These are phyloP conservation scores for Solanum hybrid DNA, from an alignment of 305 asterid species.

Conservation along the genomic window DNA sequence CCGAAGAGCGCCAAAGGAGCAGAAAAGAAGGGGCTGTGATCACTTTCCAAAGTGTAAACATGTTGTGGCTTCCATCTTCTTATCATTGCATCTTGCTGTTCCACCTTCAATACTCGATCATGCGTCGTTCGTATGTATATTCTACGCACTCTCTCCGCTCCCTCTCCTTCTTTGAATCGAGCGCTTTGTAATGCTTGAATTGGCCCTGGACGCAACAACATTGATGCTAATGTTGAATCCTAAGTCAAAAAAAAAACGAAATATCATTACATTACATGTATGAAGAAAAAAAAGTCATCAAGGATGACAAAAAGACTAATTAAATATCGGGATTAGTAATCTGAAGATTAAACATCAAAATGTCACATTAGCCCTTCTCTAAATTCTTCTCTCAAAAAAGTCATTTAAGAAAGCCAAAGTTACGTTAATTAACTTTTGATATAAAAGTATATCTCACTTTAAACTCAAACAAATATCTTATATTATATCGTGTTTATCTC, in stretches of 20 bases:
- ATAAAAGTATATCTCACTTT: no score
- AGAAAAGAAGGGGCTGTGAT: not conserved
- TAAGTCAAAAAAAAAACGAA: not conserved
- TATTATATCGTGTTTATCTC: no score
- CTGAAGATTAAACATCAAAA: no score
- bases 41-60: not conserved
- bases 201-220: slow-evolving; percentile 18
- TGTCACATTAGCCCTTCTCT: no score
- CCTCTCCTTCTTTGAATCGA: slow-evolving; percentile 16
- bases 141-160: slow-evolving; percentile 39
- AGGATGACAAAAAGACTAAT: not conserved
- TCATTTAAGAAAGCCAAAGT: no score
- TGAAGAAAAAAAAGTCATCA: no score
- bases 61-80: slow-evolving; percentile 55
- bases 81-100: slow-evolving; percentile 71
- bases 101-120: slow-evolving; percentile 38
- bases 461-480: no score
- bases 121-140: slow-evolving; percentile 43
- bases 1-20: not conserved
- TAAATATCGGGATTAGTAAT: no score
- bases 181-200: slow-evolving; percentile 38
- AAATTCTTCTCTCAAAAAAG: no score
- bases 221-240: not conserved
- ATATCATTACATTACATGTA: not conserved
- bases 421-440: no score